Conservation (phyloP, 1,139 yeast species). For the Lodderomyces parapsilosis region DNA sequence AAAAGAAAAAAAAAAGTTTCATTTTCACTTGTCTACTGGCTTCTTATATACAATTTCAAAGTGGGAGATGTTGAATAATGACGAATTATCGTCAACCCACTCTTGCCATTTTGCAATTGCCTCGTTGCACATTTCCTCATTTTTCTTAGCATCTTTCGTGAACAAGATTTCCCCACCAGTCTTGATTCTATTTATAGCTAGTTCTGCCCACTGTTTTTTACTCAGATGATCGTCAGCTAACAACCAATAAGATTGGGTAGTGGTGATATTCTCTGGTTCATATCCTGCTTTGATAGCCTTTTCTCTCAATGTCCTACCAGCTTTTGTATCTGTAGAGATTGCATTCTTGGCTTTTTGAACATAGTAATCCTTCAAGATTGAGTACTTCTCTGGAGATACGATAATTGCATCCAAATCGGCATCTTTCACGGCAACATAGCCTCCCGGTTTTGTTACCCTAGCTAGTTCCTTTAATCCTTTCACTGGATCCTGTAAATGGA, state of each 20-base stretch:
- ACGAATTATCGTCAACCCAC: slow-evolving; percentile 16
- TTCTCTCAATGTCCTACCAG: slow-evolving; percentile 19
- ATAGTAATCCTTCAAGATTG: slow-evolving; percentile 13
- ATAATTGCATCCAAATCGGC: slow-evolving; percentile 22
- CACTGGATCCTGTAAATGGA: slow-evolving; percentile 35
- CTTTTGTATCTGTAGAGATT: slow-evolving; percentile 15
- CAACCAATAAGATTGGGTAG: slow-evolving; percentile 19
- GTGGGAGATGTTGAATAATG: slow-evolving; percentile 14
- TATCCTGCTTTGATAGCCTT: slow-evolving; percentile 23
- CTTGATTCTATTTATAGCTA: slow-evolving; percentile 13
- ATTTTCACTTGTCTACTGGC: not conserved
- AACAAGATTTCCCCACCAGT: slow-evolving; percentile 14
- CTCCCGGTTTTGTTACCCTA: slow-evolving; percentile 39
- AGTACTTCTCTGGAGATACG: slow-evolving; percentile 21
- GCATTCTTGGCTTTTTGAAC: slow-evolving; percentile 9
- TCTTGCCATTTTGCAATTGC: slow-evolving; percentile 15
- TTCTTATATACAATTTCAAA: slow-evolving; percentile 20
- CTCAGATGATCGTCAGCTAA: slow-evolving; percentile 11
- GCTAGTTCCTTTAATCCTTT: slow-evolving; percentile 29
- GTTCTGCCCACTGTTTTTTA: slow-evolving; percentile 12
- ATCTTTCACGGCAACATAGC: slow-evolving; percentile 34
- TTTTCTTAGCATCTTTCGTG: slow-evolving; percentile 11
- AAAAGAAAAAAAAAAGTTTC: no score
- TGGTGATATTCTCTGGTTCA: slow-evolving; percentile 11
- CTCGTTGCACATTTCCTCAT: slow-evolving; percentile 10